Evolutionary conservation across 805 yeast species (phyloP).

Genomic region (Ascoidea tarda): DNA sequence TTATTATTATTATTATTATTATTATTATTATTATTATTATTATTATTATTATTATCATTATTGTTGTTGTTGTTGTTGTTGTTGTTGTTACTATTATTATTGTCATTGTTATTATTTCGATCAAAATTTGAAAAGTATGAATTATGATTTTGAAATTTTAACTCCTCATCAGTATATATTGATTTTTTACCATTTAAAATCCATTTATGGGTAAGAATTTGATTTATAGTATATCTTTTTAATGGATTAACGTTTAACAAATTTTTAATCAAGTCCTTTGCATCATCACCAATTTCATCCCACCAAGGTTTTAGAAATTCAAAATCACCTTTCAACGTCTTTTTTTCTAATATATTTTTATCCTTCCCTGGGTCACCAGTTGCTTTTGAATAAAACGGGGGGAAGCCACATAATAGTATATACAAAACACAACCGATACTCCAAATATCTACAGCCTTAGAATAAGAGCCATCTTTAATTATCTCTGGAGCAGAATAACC

Average conservation of each 20-base stretch:
- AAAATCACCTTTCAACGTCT: constrained; percentile 59
- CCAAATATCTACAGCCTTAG: constrained; percentile 62
- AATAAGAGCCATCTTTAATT: constrained; percentile 41
- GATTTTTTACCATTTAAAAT: constrained; percentile 3
- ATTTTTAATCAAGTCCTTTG: constrained; percentile 52
- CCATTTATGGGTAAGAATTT: constrained; percentile 66
- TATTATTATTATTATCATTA: background rate
- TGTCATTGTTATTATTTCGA: background rate
- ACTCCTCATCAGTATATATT: background rate
- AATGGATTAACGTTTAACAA: constrained; percentile 59
- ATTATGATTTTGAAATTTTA: no score
- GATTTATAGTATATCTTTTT: constrained; percentile 52
- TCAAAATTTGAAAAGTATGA: no score
- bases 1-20: background rate
- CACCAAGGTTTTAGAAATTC: constrained; percentile 78
- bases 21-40: background rate
- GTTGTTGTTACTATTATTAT: background rate
- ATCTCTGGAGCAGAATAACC: constrained; percentile 70
- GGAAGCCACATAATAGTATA: constrained; percentile 58
- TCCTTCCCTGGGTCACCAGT: constrained; percentile 41
- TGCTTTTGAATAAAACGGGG: constrained; percentile 37
- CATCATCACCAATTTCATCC: constrained; percentile 66
- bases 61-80: background rate
- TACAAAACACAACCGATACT: constrained; percentile 60
- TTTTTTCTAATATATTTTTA: constrained; percentile 42